Conservation (phyloP, 345 rosid species). For the Sisymbrium irio region DNA sequence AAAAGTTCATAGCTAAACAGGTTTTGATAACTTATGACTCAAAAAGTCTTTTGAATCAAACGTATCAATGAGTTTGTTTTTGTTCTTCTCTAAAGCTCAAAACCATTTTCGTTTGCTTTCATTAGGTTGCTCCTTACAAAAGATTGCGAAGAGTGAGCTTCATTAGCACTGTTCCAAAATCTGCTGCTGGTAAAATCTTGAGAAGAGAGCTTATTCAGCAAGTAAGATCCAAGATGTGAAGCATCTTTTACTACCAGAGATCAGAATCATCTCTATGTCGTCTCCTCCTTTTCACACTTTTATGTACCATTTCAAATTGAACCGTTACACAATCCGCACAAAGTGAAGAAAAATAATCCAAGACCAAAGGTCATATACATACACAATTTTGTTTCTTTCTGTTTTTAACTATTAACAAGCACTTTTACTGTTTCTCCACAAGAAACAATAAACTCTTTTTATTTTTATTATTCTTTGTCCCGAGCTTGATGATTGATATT, state of each 20-base stretch:
- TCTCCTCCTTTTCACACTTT: background rate
- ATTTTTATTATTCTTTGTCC: no score
- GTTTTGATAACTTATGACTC: constrained; percentile 37
- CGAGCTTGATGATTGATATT: background rate
- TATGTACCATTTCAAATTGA: background rate
- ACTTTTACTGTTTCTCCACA: no score
- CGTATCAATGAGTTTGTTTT: background rate
- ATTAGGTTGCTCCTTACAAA: constrained; percentile 90
- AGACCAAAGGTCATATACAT: background rate
- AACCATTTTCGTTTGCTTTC: background rate
- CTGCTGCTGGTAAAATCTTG: constrained; percentile 81
- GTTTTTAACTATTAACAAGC: no score
- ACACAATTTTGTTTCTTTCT: no score
- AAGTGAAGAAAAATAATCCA: background rate
- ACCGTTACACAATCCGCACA: background rate
- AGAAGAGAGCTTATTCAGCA: constrained; percentile 69
- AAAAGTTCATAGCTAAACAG: constrained; percentile 74
- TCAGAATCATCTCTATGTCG: background rate
- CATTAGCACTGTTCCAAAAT: constrained; percentile 62
- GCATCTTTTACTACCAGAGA: background rate
- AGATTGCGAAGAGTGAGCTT: constrained; percentile 67
- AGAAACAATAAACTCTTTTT: background rate
- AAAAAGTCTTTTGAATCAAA: background rate
- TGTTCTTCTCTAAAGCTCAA: background rate
- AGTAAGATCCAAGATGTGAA: constrained; percentile 66